Conservation (phyloP, 148 eudicot species). For the Cornus suecica region DNA sequence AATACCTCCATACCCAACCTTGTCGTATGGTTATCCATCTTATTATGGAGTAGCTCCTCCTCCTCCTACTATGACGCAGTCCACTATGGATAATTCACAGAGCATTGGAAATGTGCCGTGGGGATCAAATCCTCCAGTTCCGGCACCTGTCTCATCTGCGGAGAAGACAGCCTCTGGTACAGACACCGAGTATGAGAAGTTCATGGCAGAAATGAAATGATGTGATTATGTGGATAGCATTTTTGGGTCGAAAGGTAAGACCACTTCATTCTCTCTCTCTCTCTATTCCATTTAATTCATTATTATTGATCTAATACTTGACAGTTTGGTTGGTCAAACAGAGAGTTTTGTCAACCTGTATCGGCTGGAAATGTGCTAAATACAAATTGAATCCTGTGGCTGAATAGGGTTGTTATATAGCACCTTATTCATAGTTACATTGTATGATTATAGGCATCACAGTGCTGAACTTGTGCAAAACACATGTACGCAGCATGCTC, state of each 20-base stretch:
- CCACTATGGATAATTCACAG: constrained; percentile 43
- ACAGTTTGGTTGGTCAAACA: not conserved
- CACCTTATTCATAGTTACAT: not conserved
- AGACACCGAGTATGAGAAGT: constrained; percentile 78
- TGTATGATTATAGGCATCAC: not conserved
- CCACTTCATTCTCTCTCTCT: not conserved
- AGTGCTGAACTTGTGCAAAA: not conserved
- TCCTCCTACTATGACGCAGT: constrained; percentile 37
- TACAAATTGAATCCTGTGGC: not conserved
- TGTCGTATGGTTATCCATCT: constrained; percentile 54
- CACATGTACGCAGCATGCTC: not conserved
- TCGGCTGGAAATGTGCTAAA: not conserved
- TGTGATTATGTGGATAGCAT: not conserved
- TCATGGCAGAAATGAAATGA: constrained; percentile 85
- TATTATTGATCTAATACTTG: not conserved
- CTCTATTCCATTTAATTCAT: not conserved
- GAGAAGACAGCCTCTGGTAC: constrained; percentile 47
- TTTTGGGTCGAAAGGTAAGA: constrained; percentile 28
- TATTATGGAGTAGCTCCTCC: constrained; percentile 73
- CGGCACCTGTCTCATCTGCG: constrained; percentile 43
- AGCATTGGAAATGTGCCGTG: constrained; percentile 66
- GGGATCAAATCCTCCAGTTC: constrained; percentile 61
- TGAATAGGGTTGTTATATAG: not conserved
- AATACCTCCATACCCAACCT: constrained; percentile 41
- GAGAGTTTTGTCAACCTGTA: not conserved